Percentiles rank a stretch among this genome's conserved stretches.
phyloP scores from a whole-genome alignment of 2,329 filamentous ascomycete genomes.

The Cladosporium phlei region DNA sequence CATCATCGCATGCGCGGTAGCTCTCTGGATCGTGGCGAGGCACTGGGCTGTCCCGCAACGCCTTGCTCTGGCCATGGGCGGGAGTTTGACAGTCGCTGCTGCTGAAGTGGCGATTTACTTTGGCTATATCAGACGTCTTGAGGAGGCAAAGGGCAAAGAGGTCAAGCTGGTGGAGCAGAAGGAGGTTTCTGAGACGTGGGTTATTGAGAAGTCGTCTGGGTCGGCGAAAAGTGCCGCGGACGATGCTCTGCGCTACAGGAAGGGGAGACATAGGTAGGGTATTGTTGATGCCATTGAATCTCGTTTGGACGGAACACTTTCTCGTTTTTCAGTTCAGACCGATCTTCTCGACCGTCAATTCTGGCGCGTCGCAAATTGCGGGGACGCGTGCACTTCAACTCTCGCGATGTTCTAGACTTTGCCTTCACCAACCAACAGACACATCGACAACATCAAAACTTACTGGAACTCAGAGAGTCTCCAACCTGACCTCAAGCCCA shows the following conservation, averaged over 20 bases:
- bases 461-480: no score
- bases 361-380: no score
- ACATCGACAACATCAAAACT: not conserved
- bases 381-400: no score
- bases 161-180: slow-evolving; percentile 59
- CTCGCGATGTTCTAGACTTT: no score
- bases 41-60: slow-evolving; percentile 71
- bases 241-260: slow-evolving; percentile 37
- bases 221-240: slow-evolving; percentile 18
- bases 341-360: no score
- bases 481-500: no score
- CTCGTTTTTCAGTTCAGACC: not conserved
- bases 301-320: not conserved
- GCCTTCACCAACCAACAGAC: no score
- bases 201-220: slow-evolving; percentile 33
- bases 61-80: slow-evolving; percentile 65
- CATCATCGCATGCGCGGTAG: slow-evolving; percentile 71
- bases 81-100: slow-evolving; percentile 64
- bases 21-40: slow-evolving; percentile 70
- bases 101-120: slow-evolving; percentile 75
- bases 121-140: slow-evolving; percentile 67
- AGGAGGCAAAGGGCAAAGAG: slow-evolving; percentile 62
- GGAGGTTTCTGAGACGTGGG: slow-evolving; percentile 68
- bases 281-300: no score
- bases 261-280: slow-evolving; percentile 42